A percentile compares a stretch with the other conserved stretches of the same genome.
Evolutionary conservation across 352 stramenopile species (phyloP).

Genomic region (Peronospora destructor): DNA sequence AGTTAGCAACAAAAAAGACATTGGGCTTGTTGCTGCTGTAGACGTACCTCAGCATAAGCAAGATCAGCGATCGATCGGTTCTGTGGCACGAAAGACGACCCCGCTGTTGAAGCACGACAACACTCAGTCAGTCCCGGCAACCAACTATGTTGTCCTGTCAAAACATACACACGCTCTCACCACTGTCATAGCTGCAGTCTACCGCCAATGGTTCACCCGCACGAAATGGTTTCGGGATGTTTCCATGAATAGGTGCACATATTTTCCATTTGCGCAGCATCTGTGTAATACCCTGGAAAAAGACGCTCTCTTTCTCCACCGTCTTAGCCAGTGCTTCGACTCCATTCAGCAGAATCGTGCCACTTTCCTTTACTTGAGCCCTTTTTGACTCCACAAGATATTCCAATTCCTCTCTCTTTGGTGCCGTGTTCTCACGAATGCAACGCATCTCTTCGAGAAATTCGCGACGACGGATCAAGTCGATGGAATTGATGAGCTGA

Average conservation of each 20-base stretch:
- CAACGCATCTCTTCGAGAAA: slow-evolving; percentile 85
- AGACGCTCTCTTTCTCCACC: slow-evolving; percentile 76
- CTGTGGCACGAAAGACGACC: slow-evolving; percentile 62
- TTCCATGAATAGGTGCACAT: slow-evolving; percentile 78
- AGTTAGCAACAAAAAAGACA: slow-evolving; percentile 1
- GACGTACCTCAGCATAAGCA: slow-evolving; percentile 66
- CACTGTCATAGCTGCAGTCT: slow-evolving; percentile 79
- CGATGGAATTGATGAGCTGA: slow-evolving; percentile 85
- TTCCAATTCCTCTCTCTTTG: slow-evolving; percentile 73
- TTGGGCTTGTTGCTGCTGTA: neutral
- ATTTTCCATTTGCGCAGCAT: slow-evolving; percentile 83
- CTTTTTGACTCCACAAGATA: slow-evolving; percentile 73
- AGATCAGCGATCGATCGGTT: slow-evolving; percentile 72
- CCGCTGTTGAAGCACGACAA: slow-evolving; percentile 33
- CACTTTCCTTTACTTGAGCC: slow-evolving; percentile 68
- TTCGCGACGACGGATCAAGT: slow-evolving; percentile 69
- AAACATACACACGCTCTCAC: slow-evolving; percentile 28
- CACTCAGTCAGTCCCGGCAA: slow-evolving; percentile 4
- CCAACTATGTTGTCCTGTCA: neutral
- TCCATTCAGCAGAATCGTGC: slow-evolving; percentile 61
- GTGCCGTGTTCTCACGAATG: slow-evolving; percentile 77
- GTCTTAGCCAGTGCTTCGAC: slow-evolving; percentile 63
- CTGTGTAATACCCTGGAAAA: slow-evolving; percentile 76
- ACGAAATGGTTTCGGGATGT: slow-evolving; percentile 83
- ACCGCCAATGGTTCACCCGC: slow-evolving; percentile 74